Evolutionary conservation across 768 basidiomycete species (phyloP), one percentile per base, ranked within the genome.

Genomic region (Suillus sp.): DNA sequence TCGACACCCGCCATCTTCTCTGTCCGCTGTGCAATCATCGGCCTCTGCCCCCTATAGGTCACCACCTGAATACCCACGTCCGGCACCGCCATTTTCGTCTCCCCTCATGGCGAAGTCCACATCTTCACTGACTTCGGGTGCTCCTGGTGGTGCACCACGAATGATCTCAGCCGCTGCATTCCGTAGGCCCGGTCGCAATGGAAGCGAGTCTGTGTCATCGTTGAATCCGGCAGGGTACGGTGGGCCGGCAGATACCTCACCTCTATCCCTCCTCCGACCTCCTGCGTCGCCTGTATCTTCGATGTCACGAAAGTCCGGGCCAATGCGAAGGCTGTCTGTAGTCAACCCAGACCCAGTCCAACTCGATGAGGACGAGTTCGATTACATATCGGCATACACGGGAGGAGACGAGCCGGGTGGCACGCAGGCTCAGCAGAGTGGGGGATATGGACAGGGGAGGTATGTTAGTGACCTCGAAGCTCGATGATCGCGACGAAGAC

Each of bases 151-250:
- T 4, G 56, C 58, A 0, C 73, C 82, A 16, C 81, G 87, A 48
- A 93, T 85, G 61, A 92, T 93, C 59, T 84, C 89, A 3, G 91
- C 90, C 0, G 88, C 90, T 6, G 90, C 90, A 30, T 93, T 93
- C 75, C 84, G 82, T 68, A 79, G 88, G 34, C 85, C 81, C 37
- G 71, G 67, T 1, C 78, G 79, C 25, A 77, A 73, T 51, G 63
- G 61, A 40, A 32, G 58, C 7, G 65, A 60, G 34, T 59, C 27
- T 27, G 51, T 55, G 16, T 32, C 55, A 20, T 61, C 69, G 32
- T 43, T 54, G 50, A 51, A 70, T 74, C 16, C 65, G 62, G 37
- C 56, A 25, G 55, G 55, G 20, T 14, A 53, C 5, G 4, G 27
- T 30, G 71, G 71, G 10, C 69, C 76, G 9, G 77, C 77, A 27